These are phyloP conservation scores for Pulveroboletus frians DNA, from an alignment of 768 basidiomycete genomes.

Conservation along the genomic window DNA sequence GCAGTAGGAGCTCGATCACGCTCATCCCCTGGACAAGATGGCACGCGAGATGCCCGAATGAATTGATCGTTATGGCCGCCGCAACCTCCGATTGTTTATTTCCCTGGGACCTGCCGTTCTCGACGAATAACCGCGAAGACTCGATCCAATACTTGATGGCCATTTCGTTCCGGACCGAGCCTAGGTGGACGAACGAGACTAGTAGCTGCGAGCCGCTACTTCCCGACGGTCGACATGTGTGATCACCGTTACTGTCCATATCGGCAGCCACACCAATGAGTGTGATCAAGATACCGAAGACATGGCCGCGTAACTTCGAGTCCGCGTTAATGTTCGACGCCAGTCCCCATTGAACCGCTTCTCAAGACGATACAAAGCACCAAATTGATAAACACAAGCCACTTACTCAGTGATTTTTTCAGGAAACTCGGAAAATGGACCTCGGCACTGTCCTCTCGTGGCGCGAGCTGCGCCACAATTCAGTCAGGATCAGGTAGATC, in stretches of 20 bases:
- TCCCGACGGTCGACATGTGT: not conserved
- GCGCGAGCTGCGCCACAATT: conserved; percentile 1
- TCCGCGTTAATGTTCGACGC: not conserved
- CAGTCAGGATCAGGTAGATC: conserved; percentile 1
- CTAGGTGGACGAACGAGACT: not conserved
- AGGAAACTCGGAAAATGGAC: not conserved
- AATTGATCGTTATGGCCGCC: not conserved
- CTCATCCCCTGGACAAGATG: not conserved
- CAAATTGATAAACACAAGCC: not conserved
- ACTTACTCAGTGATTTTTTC: not conserved
- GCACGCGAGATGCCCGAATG: conserved; percentile 4
- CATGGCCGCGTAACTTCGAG: not conserved
- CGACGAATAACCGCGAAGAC: not conserved
- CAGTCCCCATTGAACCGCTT: too few relatives aligned
- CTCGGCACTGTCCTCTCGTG: conserved; percentile 3
- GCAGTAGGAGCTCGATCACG: not conserved
- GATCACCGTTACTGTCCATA: not conserved
- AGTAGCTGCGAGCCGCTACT: not conserved
- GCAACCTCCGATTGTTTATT: too few relatives aligned
- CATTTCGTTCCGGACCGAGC: not conserved
- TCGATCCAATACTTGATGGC: not conserved
- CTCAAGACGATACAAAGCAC: conserved; percentile 1
- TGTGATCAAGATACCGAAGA: not conserved
- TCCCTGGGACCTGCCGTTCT: not conserved
- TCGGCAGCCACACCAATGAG: not conserved